Conservation (phyloP, 2,329 filamentous ascomycete genomes). For the Neonectria ditissima region DNA sequence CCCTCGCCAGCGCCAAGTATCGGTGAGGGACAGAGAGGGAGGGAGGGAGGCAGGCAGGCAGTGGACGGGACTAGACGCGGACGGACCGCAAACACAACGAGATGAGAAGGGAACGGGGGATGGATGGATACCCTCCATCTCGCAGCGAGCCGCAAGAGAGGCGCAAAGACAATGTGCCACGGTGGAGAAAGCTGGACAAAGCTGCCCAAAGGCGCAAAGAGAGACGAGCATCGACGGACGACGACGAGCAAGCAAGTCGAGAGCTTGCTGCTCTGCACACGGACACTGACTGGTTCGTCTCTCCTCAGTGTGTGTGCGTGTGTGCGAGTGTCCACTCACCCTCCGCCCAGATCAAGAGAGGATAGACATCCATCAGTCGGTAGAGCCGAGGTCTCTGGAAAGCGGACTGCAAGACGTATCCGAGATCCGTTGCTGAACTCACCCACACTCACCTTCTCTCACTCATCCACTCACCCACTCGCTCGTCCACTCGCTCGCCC, state of each 20-base stretch:
- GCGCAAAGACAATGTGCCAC: constrained; percentile 1
- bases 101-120: constrained; percentile 13
- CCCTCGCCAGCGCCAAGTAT: constrained; percentile 11
- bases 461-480: neutral
- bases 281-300: constrained; percentile 6
- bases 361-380: constrained; percentile 7
- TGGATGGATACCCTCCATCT: constrained; percentile 7
- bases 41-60: too few species aligned
- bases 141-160: neutral
- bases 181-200: constrained; percentile 9
- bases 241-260: neutral
- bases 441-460: too few species aligned
- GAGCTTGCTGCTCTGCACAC: neutral
- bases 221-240: neutral
- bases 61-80: too few species aligned
- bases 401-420: constrained; percentile 1
- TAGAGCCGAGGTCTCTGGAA: neutral
- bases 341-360: neutral
- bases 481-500: neutral
- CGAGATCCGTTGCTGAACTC: neutral
- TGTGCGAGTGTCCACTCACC: neutral
- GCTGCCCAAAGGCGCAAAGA: neutral
- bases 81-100: constrained; percentile 3
- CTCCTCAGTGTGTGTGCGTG: neutral
- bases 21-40: constrained; percentile 14